Evolutionary conservation across 2,329 filamentous ascomycete species (phyloP).

Genomic region (Bipolaris zeicola): DNA sequence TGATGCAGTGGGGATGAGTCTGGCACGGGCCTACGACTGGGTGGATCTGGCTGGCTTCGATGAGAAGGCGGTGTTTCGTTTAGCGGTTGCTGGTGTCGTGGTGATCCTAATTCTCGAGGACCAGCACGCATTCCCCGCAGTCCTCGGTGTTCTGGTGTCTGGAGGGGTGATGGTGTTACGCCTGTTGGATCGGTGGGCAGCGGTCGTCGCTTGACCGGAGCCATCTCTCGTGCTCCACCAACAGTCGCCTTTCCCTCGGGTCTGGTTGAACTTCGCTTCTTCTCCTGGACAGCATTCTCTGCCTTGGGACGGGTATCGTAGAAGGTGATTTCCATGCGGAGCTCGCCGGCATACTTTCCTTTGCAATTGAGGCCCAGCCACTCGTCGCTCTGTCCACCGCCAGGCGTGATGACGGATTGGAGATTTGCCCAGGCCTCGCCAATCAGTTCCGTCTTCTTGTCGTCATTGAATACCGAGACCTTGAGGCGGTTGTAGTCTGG

Average conservation of each 20-base stretch:
- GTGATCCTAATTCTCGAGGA: conserved; percentile 43
- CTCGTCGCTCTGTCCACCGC: conserved; percentile 90
- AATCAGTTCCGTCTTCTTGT: conserved; percentile 96
- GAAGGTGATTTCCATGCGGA: conserved; percentile 93
- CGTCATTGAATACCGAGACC: conserved; percentile 95
- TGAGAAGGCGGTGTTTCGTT: conserved; percentile 29
- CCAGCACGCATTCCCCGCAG: conserved; percentile 39
- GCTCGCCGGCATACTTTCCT: conserved; percentile 94
- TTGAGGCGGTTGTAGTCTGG: conserved; percentile 96
- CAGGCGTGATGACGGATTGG: conserved; percentile 76
- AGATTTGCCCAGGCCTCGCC: conserved; percentile 92
- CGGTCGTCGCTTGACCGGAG: conserved; percentile 79
- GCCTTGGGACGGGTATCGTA: conserved; percentile 87
- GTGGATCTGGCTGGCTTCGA: conserved; percentile 29
- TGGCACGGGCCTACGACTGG: conserved; percentile 37
- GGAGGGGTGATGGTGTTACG: conserved; percentile 48
- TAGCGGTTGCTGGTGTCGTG: conserved; percentile 35
- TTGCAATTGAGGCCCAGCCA: conserved; percentile 90
- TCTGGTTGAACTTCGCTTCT: conserved; percentile 53
- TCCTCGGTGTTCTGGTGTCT: conserved; percentile 39
- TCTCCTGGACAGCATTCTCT: conserved; percentile 68
- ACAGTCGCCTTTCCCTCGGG: conserved; percentile 47
- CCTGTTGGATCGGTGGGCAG: conserved; percentile 77
- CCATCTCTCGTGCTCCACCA: conserved; percentile 59
- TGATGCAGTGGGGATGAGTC: conserved; percentile 32